Conservation (phyloP, 257 asterid species). For the Fraxinus pennsylvanica region DNA sequence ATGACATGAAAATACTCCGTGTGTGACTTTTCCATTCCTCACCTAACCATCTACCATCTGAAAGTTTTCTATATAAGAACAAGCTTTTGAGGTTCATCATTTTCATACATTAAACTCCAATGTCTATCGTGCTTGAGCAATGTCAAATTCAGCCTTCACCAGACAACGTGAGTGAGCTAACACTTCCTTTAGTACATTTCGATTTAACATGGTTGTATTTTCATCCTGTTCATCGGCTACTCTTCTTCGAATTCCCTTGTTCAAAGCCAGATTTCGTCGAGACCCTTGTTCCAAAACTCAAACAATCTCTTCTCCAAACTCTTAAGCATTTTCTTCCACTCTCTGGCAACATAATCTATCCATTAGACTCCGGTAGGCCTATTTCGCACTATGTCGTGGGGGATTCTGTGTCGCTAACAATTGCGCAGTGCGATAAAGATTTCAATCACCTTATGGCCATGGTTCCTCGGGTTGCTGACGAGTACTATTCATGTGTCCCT, state of each 20-base stretch:
- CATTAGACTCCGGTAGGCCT: slow-evolving; percentile 24
- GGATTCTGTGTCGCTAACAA: slow-evolving; percentile 25
- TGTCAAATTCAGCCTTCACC: slow-evolving; percentile 27
- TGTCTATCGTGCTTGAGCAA: slow-evolving; percentile 20
- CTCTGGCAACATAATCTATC: slow-evolving; percentile 39
- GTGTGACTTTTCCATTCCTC: not conserved
- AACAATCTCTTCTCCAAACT: slow-evolving; percentile 29
- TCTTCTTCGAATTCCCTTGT: slow-evolving; percentile 32
- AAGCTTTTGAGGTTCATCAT: not conserved
- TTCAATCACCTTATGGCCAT: slow-evolving; percentile 28
- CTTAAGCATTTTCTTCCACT: slow-evolving; percentile 37
- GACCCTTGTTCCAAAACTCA: slow-evolving; percentile 26
- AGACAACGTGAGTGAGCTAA: slow-evolving; percentile 4
- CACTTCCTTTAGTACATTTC: slow-evolving; percentile 34
- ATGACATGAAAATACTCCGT: too few relatives aligned
- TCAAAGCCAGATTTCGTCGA: slow-evolving; percentile 28
- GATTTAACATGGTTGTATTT: slow-evolving; percentile 34
- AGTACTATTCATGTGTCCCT: slow-evolving; percentile 33
- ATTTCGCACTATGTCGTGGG: slow-evolving; percentile 20
- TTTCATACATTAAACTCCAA: not conserved
- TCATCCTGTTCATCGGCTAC: slow-evolving; percentile 26
- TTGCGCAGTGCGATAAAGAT: slow-evolving; percentile 26
- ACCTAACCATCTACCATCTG: not conserved
- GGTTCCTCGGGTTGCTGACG: slow-evolving; percentile 29
- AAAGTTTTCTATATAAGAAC: not conserved